These are phyloP conservation scores for Pyrus communis DNA, from an alignment of 306 rosid genomes.

Conservation along the genomic window DNA sequence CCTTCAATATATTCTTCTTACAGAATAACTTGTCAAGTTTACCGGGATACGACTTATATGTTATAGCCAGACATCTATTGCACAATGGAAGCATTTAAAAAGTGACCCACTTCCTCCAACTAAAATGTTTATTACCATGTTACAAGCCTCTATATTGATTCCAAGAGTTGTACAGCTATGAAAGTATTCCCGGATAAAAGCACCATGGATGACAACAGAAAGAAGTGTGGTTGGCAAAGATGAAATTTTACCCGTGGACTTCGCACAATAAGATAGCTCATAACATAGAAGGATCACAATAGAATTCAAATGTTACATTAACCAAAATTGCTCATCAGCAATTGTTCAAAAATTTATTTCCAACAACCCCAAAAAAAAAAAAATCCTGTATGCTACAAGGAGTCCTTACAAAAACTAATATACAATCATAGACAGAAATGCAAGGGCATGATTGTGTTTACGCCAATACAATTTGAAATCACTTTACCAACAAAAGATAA, in stretches of 20 bases:
- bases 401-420: background rate
- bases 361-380: background rate
- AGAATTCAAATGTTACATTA: background rate
- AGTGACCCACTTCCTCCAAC: slow-evolving; percentile 6
- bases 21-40: background rate
- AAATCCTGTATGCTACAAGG: background rate
- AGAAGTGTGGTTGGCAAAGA: background rate
- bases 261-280: background rate
- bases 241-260: background rate
- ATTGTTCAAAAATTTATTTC: background rate
- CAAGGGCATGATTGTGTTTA: background rate
- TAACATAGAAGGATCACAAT: background rate
- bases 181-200: background rate
- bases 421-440: background rate
- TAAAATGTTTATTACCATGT: background rate
- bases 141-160: slow-evolving; percentile 1
- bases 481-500: background rate
- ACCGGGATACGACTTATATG: background rate
- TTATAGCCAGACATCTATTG: background rate
- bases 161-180: background rate
- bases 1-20: background rate
- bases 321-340: background rate
- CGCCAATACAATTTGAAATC: background rate
- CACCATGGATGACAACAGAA: background rate
- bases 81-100: background rate